Percentiles rank a stretch among this genome's conserved stretches.
These are phyloP conservation scores for Hymenoscyphus fraxineus DNA, from an alignment of 2,329 filamentous ascomycete genomes.

Conservation along the genomic window DNA sequence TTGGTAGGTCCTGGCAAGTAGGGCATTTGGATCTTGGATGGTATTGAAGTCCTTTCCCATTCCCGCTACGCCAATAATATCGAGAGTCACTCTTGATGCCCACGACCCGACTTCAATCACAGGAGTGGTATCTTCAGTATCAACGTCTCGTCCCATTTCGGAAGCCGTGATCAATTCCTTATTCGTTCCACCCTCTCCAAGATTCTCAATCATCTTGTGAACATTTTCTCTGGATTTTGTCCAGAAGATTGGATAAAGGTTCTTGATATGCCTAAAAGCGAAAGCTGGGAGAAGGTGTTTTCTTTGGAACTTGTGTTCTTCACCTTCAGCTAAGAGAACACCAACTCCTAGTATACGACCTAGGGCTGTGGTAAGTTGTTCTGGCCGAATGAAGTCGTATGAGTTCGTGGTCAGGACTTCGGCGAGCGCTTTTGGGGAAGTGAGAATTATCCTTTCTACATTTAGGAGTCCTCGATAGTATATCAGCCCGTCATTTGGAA, in stretches of 20 bases:
- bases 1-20: slow-evolving; percentile 56
- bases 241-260: slow-evolving; percentile 84
- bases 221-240: slow-evolving; percentile 66
- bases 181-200: slow-evolving; percentile 39
- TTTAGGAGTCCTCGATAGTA: slow-evolving; percentile 63
- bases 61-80: slow-evolving; percentile 71
- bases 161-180: slow-evolving; percentile 34
- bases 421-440: slow-evolving; percentile 60
- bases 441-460: slow-evolving; percentile 58
- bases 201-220: slow-evolving; percentile 52
- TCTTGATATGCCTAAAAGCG: slow-evolving; percentile 78
- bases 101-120: slow-evolving; percentile 58
- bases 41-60: slow-evolving; percentile 69
- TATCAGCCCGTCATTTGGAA: slow-evolving; percentile 67
- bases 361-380: slow-evolving; percentile 50
- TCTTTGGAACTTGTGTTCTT: slow-evolving; percentile 79
- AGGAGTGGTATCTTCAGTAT: slow-evolving; percentile 31
- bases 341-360: slow-evolving; percentile 66
- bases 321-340: slow-evolving; percentile 79
- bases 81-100: slow-evolving; percentile 65
- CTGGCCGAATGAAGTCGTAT: slow-evolving; percentile 68
- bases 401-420: slow-evolving; percentile 66
- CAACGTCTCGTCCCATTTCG: slow-evolving; percentile 12
- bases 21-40: slow-evolving; percentile 55
- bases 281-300: slow-evolving; percentile 80